Base-by-base conservation (phyloP, 495 filamentous ascomycete species). In the Cercophora newfieldiana region DNA sequence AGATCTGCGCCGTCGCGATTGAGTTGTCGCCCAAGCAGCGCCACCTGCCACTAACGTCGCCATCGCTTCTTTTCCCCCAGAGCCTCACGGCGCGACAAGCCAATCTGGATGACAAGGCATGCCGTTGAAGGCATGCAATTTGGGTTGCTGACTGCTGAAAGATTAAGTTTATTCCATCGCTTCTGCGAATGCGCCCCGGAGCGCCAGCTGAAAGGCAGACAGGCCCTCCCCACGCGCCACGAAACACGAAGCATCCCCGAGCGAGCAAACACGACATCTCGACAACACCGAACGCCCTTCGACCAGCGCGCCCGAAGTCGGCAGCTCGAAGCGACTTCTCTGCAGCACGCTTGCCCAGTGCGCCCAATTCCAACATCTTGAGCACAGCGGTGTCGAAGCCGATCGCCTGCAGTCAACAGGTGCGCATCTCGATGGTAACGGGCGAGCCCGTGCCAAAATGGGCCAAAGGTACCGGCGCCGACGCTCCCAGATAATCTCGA, bases 381-480 rank as follows among this genome's bases (percentile, higher is more conserved):
- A 71, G 62, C 8, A 69, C 56, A 5, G 63, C 61, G 22, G 71
- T 49, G 24, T 69, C 64, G 26, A 56, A 61, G 16, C 58, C 53
- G 60, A 69, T 51, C 51, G 65, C 31, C 37, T 53, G 37, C 8
- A 55, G n/a, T 25, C 69, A 49, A 60, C 64, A 68, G 22, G 72
- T 70, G 1, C 72, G 61, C 8, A 74, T 50, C 57, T 72, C 72
- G 18, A 74, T 63, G 0, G 67, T 68, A 7, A 61, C 59, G 2
- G 72, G 56, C 22, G 69, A 72, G 31, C 72, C 72, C 18, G 72
- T 16, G 8, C 65, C 66, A 21, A 61, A 47, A 48, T 29, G 18
- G 7, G 29, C 47, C 14, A 60, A 31, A n/a, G 47, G 37, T 16
- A 44, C 37, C 25, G 44, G 5, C 24, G 22, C 22, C 55, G 37